Percentiles rank a stretch among this genome's conserved stretches.
Conservation (phyloP, 257 asterid genomes). For the Lycium barbarum region DNA sequence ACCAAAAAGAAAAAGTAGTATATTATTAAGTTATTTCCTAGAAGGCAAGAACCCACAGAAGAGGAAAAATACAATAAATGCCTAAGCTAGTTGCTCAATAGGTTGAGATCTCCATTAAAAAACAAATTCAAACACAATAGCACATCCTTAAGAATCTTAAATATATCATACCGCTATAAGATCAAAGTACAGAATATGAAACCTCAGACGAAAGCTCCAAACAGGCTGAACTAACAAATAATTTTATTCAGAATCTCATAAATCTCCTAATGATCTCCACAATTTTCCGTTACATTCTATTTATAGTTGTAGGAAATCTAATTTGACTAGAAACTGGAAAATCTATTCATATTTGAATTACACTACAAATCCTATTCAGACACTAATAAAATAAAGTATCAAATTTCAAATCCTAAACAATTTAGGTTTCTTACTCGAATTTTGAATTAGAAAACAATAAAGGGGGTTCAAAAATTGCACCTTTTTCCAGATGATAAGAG, state of each 20-base stretch:
- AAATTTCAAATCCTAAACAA: slow-evolving; percentile 1
- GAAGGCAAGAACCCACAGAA: neutral
- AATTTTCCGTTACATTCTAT: neutral
- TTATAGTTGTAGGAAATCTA: neutral
- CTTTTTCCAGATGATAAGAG: slow-evolving; percentile 23
- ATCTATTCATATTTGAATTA: neutral
- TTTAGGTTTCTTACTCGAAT: neutral
- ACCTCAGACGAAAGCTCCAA: neutral
- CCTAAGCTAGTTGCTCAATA: neutral
- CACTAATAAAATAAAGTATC: neutral
- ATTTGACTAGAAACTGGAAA: neutral
- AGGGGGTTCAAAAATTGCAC: slow-evolving; percentile 9
- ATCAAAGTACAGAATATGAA: neutral
- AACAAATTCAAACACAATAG: slow-evolving; percentile 2
- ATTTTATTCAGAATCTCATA: neutral
- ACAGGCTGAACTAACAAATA: neutral
- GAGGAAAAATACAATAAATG: neutral
- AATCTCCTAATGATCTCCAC: neutral
- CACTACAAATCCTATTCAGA: neutral
- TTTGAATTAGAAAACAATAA: neutral
- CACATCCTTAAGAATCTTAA: neutral
- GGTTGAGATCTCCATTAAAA: neutral
- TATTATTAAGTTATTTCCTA: neutral
- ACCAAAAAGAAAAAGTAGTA: neutral
- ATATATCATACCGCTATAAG: slow-evolving; percentile 8